phyloP scores from a whole-genome alignment of 345 rosid genomes.

The Dipteronia sinensis region DNA sequence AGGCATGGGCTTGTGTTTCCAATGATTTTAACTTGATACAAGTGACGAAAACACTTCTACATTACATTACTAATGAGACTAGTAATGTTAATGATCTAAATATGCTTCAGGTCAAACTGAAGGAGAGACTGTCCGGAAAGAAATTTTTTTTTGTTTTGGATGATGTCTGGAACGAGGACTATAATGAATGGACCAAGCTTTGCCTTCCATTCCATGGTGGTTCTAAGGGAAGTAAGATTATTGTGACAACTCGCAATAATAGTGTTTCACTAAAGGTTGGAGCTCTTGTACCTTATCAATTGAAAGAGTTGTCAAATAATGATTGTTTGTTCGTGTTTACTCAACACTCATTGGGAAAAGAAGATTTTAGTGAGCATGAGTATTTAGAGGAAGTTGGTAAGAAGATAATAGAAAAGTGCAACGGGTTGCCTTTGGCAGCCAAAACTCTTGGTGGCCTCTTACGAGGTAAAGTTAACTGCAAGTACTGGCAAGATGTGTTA shows the following conservation, averaged over 20 bases:
- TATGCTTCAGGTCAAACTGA: slow-evolving; percentile 9
- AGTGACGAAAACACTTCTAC: neutral
- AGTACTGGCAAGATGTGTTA: neutral
- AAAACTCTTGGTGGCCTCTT: neutral
- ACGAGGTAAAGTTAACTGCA: neutral
- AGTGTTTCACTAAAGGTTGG: neutral
- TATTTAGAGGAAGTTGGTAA: neutral
- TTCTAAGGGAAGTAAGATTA: neutral
- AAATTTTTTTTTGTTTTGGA: slow-evolving; percentile 29
- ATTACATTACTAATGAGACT: neutral
- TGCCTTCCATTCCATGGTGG: neutral
- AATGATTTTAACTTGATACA: slow-evolving; percentile 6
- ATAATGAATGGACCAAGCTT: neutral
- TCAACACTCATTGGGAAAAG: neutral
- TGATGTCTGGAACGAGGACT: slow-evolving; percentile 24
- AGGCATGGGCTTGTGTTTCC: slow-evolving; percentile 19
- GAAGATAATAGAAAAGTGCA: neutral
- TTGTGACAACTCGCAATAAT: neutral
- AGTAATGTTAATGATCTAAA: neutral
- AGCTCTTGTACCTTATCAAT: fast-evolving
- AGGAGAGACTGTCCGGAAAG: neutral
- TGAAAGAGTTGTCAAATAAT: neutral
- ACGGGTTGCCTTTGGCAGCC: neutral
- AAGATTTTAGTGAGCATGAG: neutral
- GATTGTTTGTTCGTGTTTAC: neutral